Percentiles rank a stretch among this genome's conserved stretches.
Conservation (phyloP, 805 yeast genomes). For the Hanseniaspora jakobsenii region DNA sequence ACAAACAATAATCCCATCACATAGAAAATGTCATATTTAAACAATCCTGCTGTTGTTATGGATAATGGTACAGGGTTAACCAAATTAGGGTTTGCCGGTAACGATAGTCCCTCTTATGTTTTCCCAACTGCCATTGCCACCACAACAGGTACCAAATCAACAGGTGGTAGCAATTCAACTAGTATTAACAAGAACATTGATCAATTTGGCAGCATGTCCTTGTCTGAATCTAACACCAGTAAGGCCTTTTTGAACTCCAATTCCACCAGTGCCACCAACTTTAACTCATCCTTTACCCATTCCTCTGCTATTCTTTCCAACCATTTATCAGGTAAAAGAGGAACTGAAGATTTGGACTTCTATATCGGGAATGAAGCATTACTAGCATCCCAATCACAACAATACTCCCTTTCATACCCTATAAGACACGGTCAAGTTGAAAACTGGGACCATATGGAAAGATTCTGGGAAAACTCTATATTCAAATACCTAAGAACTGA, state of each 20-base stretch:
- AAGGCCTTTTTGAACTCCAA: slow-evolving; percentile 21
- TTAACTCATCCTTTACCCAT: slow-evolving; percentile 22
- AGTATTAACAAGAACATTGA: slow-evolving; percentile 9
- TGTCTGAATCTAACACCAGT: neutral
- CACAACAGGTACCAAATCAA: slow-evolving; percentile 30
- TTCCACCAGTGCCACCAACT: slow-evolving; percentile 30
- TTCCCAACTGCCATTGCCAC: slow-evolving; percentile 93
- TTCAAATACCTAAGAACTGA: slow-evolving; percentile 94
- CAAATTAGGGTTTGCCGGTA: slow-evolving; percentile 95
- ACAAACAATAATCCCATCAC: slow-evolving; percentile 20
- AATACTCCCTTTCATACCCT: slow-evolving; percentile 80
- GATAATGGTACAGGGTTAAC: slow-evolving; percentile 98
- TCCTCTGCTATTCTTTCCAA: slow-evolving; percentile 25
- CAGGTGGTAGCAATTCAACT: slow-evolving; percentile 21
- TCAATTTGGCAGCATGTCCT: neutral
- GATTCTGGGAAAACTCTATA: slow-evolving; percentile 96
- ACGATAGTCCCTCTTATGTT: slow-evolving; percentile 92
- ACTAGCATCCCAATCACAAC: slow-evolving; percentile 79
- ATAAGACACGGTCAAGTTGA: slow-evolving; percentile 96
- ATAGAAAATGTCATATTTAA: slow-evolving; percentile 43
- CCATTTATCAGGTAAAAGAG: slow-evolving; percentile 56
- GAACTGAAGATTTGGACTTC: slow-evolving; percentile 87
- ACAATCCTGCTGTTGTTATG: slow-evolving; percentile 92
- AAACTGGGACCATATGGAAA: slow-evolving; percentile 99
- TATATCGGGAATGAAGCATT: slow-evolving; percentile 93